These are phyloP conservation scores for Alternaria infectoria DNA, from an alignment of 2,329 filamentous ascomycete species.

Conservation along the genomic window DNA sequence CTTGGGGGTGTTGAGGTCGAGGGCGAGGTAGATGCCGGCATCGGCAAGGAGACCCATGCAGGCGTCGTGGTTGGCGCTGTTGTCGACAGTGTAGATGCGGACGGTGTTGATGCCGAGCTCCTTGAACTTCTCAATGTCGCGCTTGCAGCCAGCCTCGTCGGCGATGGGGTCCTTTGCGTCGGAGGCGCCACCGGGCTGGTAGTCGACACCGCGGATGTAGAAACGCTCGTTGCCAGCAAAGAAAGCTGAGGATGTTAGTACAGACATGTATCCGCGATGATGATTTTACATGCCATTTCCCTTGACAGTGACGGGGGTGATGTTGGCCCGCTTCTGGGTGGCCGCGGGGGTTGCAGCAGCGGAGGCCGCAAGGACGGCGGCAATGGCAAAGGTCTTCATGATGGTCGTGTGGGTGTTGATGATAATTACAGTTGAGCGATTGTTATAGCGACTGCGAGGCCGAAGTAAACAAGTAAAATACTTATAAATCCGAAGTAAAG, in stretches of 20 bases:
- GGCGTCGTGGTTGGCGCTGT: conserved; percentile 77
- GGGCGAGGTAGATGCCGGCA: conserved; percentile 88
- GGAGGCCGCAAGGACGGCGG: conserved; percentile 56
- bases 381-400: conserved; percentile 62
- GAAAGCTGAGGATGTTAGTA: conserved; percentile 56
- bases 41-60: conserved; percentile 84
- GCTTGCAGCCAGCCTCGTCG: conserved; percentile 71
- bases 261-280: neutral
- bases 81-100: conserved; percentile 92
- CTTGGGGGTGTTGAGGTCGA: conserved; percentile 88
- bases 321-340: conserved; percentile 44
- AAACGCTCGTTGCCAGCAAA: conserved; percentile 67
- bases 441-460: neutral
- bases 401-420: conserved; percentile 17
- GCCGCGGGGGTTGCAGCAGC: conserved; percentile 52
- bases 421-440: conserved; percentile 12
- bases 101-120: conserved; percentile 88
- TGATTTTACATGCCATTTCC: conserved; percentile 59
- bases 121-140: conserved; percentile 82
- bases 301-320: conserved; percentile 66
- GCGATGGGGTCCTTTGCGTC: conserved; percentile 76
- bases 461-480: conserved; percentile 5
- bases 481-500: neutral
- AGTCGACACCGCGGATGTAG: conserved; percentile 69
- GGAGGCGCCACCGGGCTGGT: conserved; percentile 70